Base-by-base conservation (phyloP, 805 yeast species). In the Candida dendrica region DNA sequence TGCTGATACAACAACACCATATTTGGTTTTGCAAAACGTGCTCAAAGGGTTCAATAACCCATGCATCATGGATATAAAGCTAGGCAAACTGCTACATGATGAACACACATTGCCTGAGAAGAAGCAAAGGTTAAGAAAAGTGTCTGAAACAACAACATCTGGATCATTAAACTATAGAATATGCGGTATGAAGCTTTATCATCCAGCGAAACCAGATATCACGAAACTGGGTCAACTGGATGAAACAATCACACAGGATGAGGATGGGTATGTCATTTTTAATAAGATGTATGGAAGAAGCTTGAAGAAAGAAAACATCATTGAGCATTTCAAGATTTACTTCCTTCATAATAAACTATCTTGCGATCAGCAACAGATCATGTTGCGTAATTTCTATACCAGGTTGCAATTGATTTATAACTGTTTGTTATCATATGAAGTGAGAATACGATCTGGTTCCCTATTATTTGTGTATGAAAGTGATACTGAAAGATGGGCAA, bases 131-230 rank as follows among this genome's bases (percentile, higher is more conserved):
- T 63, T 91, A 53, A 64, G 61, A 24, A 61, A 69, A 20, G 96
- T 93, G 0, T 74, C 93, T 36, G 56, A 63, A 2, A 44, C 65
- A 0, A 91, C 98, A 1, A 91, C 98, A 0, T 82, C 93, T 36
- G 96, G 96, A 0, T 65, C 81, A 3, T 65, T 86, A 11, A 73
- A 79, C 15, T 79, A 83, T 48, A 67, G 98, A 45, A 77, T 91
- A 3, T 90, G 98, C 52, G 98, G 98, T 0, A 85, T 91, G 91
- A 81, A 80, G 46, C 60, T 82, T 5, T 69, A 59, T 48, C 44
- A 51, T 22, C 51, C 51, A 29, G 15, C 39, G 1, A 0, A 46
- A 0, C 58, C 60, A 9, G 42, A 44, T n/a, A 17, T 53, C 6
- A 17, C 36, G 2, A 18, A 17, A 9, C 47, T 51, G 17, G 39